Conservation (phyloP, 768 basidiomycete genomes). For the Tricholoma sp. region DNA sequence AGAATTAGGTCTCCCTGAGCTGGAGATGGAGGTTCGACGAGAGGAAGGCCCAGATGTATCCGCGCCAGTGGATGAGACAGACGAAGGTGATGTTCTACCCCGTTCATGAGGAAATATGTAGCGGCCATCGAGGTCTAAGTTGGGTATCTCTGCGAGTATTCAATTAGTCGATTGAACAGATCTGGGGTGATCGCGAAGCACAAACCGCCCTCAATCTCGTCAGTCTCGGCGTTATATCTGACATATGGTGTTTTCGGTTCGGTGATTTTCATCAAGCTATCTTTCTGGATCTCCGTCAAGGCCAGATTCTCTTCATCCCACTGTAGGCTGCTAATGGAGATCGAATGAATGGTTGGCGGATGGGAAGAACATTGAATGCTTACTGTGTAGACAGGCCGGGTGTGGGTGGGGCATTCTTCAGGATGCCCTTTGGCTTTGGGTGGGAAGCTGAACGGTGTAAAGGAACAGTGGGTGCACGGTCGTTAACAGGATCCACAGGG, state of each 20-base stretch:
- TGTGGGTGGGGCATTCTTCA: conserved; percentile 70
- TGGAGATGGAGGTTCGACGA: conserved; percentile 70
- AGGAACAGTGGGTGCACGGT: conserved; percentile 38
- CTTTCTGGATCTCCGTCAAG: conserved; percentile 89
- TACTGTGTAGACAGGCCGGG: conserved; percentile 46
- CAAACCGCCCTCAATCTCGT: conserved; percentile 78
- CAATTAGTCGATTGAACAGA: conserved; percentile 3
- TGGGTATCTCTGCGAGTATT: conserved; percentile 66
- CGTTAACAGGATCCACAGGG: conserved; percentile 24
- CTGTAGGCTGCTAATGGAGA: conserved; percentile 55
- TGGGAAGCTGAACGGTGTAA: conserved; percentile 59
- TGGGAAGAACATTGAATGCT: neutral
- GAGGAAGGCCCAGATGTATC: conserved; percentile 66
- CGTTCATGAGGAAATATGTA: conserved; percentile 27
- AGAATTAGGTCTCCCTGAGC: conserved; percentile 46
- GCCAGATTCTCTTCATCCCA: conserved; percentile 97
- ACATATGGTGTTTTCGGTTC: conserved; percentile 98
- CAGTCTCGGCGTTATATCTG: conserved; percentile 83
- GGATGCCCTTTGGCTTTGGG: conserved; percentile 80
- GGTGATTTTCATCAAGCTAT: conserved; percentile 97
- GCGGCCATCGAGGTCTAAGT: conserved; percentile 54
- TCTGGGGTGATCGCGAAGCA: conserved; percentile 5
- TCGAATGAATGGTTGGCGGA: conserved; percentile 5
- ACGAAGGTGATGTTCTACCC: conserved; percentile 34
- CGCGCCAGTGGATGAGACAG: conserved; percentile 54